Conservation (phyloP, 768 basidiomycete genomes). For the Gymnopilus dilepis region DNA sequence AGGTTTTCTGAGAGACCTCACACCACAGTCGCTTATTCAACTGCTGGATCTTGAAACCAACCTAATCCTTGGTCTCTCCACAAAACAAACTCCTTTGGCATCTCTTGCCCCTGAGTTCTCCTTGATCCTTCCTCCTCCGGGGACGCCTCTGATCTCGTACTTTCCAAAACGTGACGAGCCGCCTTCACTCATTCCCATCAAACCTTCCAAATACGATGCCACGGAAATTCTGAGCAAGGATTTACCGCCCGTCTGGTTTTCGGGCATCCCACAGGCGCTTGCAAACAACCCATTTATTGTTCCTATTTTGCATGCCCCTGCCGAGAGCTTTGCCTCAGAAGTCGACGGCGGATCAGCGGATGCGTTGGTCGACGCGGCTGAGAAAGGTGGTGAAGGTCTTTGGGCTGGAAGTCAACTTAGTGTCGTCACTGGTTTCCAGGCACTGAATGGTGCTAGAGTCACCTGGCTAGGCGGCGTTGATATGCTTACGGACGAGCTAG, state of each 20-base stretch:
- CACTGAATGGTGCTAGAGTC: conserved; percentile 74
- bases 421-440: conserved; percentile 90
- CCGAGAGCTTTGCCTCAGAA: conserved; percentile 79
- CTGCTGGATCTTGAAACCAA: conserved; percentile 78
- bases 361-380: conserved; percentile 69
- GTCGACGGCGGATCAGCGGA: conserved; percentile 66
- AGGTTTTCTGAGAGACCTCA: conserved; percentile 79
- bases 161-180: conserved; percentile 77
- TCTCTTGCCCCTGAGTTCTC: conserved; percentile 92
- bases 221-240: conserved; percentile 49
- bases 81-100: conserved; percentile 73
- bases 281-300: conserved; percentile 79
- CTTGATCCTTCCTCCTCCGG: conserved; percentile 84
- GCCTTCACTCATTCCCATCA: conserved; percentile 68
- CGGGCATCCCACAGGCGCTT: conserved; percentile 69
- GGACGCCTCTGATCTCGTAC: conserved; percentile 84
- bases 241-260: conserved; percentile 73
- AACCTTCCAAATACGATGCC: conserved; percentile 46
- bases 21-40: conserved; percentile 78
- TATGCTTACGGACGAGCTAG: conserved; percentile 78
- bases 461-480: conserved; percentile 84
- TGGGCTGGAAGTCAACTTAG: conserved; percentile 83
- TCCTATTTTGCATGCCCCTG: conserved; percentile 80
- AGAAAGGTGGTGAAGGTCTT: conserved; percentile 77
- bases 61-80: conserved; percentile 81